These are phyloP conservation scores for Diddensiella caesifluorescens DNA, from an alignment of 805 yeast genomes.

Conservation along the genomic window DNA sequence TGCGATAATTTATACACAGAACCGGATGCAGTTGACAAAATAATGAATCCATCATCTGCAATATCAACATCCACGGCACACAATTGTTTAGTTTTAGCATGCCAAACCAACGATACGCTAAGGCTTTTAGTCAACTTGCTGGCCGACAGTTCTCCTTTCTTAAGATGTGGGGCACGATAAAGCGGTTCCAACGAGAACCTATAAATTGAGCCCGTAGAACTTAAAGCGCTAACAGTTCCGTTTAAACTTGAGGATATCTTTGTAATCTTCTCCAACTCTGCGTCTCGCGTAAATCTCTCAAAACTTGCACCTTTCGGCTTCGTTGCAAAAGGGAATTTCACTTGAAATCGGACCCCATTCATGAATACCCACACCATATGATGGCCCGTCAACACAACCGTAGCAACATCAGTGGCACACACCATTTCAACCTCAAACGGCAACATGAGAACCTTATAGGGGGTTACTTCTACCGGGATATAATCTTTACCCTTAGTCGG, in stretches of 20 bases:
- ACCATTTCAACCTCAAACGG: conserved; percentile 50
- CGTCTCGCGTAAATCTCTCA: conserved; percentile 17
- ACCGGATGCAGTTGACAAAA: conserved; percentile 66
- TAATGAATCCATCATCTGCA: conserved; percentile 60
- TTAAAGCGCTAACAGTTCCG: conserved; percentile 24
- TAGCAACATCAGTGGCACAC: conserved; percentile 61
- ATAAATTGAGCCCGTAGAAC: conserved; percentile 23
- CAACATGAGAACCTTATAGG: conserved; percentile 41
- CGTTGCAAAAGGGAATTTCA: conserved; percentile 32
- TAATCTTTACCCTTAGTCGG: conserved; percentile 12
- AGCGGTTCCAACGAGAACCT: conserved; percentile 22
- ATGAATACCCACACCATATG: conserved; percentile 60
- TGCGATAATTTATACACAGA: conserved; percentile 43
- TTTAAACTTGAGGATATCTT: conserved; percentile 21
- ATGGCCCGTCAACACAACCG: conserved; percentile 53
- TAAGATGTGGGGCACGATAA: conserved; percentile 14
- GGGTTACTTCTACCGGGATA: conserved; percentile 26
- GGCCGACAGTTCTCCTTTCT: not conserved
- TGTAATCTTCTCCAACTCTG: conserved; percentile 16
- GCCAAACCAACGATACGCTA: conserved; percentile 24
- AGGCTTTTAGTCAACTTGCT: conserved; percentile 13
- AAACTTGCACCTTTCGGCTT: conserved; percentile 14
- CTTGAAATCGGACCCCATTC: conserved; percentile 52
- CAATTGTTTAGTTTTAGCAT: conserved; percentile 41
- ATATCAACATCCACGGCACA: conserved; percentile 63